Percentiles rank a stretch among this genome's conserved stretches.
Evolutionary conservation across 2,329 filamentous ascomycete genomes (phyloP).

Genomic region (Xylariaceae sp.): DNA sequence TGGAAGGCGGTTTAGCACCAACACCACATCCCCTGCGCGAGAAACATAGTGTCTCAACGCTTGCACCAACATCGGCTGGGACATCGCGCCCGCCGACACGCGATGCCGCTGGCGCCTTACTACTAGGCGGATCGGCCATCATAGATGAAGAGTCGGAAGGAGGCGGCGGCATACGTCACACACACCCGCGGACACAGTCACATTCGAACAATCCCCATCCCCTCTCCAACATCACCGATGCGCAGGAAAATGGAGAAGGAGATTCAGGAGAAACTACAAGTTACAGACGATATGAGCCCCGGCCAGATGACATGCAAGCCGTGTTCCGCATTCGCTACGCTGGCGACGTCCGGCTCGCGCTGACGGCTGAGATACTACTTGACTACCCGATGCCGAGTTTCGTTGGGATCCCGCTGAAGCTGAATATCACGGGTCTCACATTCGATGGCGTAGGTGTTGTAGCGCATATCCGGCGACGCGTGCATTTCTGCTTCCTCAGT

Average conservation of each 20-base stretch:
- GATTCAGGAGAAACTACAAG: slow-evolving; percentile 39
- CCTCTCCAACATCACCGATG: slow-evolving; percentile 5
- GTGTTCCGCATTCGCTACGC: slow-evolving; percentile 87
- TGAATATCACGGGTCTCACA: slow-evolving; percentile 90
- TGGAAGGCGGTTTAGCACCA: slow-evolving; percentile 17
- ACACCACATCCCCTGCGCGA: slow-evolving; percentile 48
- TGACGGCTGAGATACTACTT: slow-evolving; percentile 91
- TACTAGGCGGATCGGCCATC: slow-evolving; percentile 15
- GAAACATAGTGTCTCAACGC: slow-evolving; percentile 60
- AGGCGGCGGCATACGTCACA: no score
- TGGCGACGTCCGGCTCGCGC: slow-evolving; percentile 79
- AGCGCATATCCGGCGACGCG: slow-evolving; percentile 81
- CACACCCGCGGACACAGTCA: no score
- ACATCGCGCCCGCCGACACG: slow-evolving; percentile 56
- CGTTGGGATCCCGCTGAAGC: slow-evolving; percentile 87
- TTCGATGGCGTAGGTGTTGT: slow-evolving; percentile 94
- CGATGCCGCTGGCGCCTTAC: slow-evolving; percentile 32
- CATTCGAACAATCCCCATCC: slow-evolving; percentile 3
- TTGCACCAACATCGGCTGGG: slow-evolving; percentile 51
- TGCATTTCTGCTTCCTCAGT: slow-evolving; percentile 92
- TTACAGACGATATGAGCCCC: slow-evolving; percentile 70
- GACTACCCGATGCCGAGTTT: slow-evolving; percentile 99
- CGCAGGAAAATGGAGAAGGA: slow-evolving; percentile 25
- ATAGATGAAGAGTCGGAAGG: slow-evolving; percentile 18
- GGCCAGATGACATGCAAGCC: slow-evolving; percentile 84